These are phyloP conservation scores for Ogataea glucozyma DNA, from an alignment of 805 yeast species.

Conservation along the genomic window DNA sequence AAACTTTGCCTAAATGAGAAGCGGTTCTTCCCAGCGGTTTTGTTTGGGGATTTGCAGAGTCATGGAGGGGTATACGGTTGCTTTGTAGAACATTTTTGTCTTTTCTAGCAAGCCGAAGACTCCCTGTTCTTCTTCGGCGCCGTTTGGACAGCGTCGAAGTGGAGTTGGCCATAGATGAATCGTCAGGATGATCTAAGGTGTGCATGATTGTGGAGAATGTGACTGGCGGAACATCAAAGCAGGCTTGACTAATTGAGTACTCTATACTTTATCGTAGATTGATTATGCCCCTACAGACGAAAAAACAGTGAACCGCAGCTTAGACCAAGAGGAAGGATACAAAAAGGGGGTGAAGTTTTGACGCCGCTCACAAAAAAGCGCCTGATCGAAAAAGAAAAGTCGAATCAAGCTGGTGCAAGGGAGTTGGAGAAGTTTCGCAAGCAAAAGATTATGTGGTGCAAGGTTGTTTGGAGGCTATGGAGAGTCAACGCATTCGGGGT, in stretches of 20 bases:
- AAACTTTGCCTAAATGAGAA: constrained; percentile 13
- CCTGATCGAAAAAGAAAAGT: not conserved
- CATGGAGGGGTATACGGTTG: constrained; percentile 4
- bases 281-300: no score
- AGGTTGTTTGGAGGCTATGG: no score
- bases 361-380: constrained; percentile 2
- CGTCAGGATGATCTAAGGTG: constrained; percentile 10
- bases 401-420: no score
- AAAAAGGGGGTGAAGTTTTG: constrained; percentile 5
- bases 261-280: no score
- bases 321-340: constrained; percentile 1
- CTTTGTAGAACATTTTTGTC: not conserved
- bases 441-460: not conserved
- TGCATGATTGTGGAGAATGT: constrained; percentile 4
- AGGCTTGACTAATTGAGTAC: not conserved
- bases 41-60: not conserved
- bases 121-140: constrained; percentile 20
- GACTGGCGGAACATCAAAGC: constrained; percentile 1
- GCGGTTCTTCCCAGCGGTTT: constrained; percentile 7
- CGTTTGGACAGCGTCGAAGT: constrained; percentile 16
- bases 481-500: not conserved
- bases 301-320: no score
- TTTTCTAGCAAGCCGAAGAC: constrained; percentile 17
- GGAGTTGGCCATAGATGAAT: constrained; percentile 18
- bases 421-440: no score